These are phyloP conservation scores for Pseudogymnoascus sp. DNA, from an alignment of 2,329 filamentous ascomycete species.

Conservation along the genomic window DNA sequence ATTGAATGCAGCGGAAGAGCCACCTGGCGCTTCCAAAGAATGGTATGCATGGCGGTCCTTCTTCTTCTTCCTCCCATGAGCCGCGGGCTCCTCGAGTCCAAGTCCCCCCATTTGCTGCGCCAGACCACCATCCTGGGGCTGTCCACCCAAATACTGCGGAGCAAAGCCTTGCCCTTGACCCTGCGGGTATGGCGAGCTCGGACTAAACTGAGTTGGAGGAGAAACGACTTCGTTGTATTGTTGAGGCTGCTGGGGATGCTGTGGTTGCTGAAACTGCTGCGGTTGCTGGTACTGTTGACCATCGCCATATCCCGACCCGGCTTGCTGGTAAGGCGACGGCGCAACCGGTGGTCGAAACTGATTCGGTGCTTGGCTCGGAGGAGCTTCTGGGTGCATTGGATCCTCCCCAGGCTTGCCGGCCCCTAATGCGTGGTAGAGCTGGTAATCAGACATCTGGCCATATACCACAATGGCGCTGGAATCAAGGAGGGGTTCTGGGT, in stretches of 20 bases:
- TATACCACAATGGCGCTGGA: not conserved
- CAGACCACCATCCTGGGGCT: constrained; percentile 43
- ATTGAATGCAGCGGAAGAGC: constrained; percentile 63
- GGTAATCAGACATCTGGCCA: constrained; percentile 46
- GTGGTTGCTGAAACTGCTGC: constrained; percentile 16
- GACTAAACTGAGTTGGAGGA: constrained; percentile 5
- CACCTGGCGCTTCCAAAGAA: constrained; percentile 64
- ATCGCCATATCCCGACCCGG: constrained; percentile 18
- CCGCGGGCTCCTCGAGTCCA: constrained; percentile 51
- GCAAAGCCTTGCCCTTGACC: constrained; percentile 26
- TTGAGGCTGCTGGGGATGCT: constrained; percentile 27
- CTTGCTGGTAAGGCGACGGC: constrained; percentile 41
- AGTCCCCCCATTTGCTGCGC: constrained; percentile 72
- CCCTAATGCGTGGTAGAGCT: constrained; percentile 49
- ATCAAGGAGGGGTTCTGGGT: not conserved
- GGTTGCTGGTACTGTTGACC: constrained; percentile 11
- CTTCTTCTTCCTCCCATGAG: constrained; percentile 63
- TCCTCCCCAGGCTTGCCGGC: constrained; percentile 48
- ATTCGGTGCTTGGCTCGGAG: constrained; percentile 41
- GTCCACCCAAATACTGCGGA: constrained; percentile 28
- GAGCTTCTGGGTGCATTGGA: constrained; percentile 47
- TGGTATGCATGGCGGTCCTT: constrained; percentile 94
- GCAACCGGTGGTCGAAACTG: constrained; percentile 52
- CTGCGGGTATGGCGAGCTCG: constrained; percentile 23
- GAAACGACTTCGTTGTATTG: not conserved